Percentiles rank a stretch among this genome's conserved stretches.
These are phyloP conservation scores for Moricandia arvensis DNA, from an alignment of 345 rosid genomes.

Conservation along the genomic window DNA sequence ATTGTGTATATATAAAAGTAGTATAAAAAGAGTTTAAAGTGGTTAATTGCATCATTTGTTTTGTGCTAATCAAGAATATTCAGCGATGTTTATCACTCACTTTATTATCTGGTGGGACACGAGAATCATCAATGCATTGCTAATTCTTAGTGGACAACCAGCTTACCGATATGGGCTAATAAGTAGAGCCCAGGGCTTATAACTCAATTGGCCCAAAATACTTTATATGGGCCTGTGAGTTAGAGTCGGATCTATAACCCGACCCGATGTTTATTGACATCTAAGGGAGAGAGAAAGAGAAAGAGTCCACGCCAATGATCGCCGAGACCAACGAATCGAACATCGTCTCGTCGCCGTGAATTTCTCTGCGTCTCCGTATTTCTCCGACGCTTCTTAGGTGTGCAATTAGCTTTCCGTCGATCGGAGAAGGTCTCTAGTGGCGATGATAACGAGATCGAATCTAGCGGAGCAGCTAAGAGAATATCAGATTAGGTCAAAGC, in stretches of 20 bases:
- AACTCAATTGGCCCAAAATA: neutral
- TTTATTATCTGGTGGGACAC: slow-evolving; percentile 17
- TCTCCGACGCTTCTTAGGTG: neutral
- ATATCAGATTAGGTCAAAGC: neutral
- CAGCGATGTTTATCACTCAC: slow-evolving; percentile 10
- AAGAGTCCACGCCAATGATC: slow-evolving; percentile 32
- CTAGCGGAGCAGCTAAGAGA: neutral
- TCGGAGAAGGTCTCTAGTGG: neutral
- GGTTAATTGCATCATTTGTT: neutral
- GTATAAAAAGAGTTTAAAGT: too few species aligned
- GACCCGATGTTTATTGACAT: slow-evolving; percentile 16
- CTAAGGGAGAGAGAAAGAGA: neutral
- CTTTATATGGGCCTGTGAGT: neutral
- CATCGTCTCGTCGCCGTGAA: neutral
- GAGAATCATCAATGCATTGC: slow-evolving; percentile 8
- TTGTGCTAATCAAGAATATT: slow-evolving; percentile 16
- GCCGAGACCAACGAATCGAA: neutral
- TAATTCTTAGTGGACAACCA: neutral
- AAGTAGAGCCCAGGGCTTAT: neutral
- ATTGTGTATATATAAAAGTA: too few species aligned
- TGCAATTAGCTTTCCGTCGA: too few species aligned
- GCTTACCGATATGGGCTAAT: neutral
- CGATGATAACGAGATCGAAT: neutral
- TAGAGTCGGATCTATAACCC: slow-evolving; percentile 10
- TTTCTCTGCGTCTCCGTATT: neutral